Conservation (phyloP, 208 protist species). For the Balamuthia mandrillaris region DNA sequence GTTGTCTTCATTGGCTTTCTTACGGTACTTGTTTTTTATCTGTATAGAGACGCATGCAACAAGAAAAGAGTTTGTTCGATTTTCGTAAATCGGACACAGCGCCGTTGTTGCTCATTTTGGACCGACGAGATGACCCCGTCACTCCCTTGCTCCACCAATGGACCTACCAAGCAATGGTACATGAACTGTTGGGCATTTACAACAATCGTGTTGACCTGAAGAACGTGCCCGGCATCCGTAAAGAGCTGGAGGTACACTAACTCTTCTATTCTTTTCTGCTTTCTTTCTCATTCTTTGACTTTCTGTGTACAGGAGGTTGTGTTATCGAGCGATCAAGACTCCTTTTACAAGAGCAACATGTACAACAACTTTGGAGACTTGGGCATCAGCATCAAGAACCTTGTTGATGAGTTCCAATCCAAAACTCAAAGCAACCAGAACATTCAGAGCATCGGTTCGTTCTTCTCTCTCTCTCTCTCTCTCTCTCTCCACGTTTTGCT, state of each 20-base stretch:
- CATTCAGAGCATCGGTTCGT: conserved; percentile 70
- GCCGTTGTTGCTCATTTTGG: conserved; percentile 75
- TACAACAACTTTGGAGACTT: conserved; percentile 96
- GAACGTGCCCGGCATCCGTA: background rate
- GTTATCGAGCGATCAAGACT: conserved; percentile 80
- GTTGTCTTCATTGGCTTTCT: background rate
- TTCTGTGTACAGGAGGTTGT: conserved; percentile 65
- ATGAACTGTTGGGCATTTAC: conserved; percentile 90
- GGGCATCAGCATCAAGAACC: conserved; percentile 85
- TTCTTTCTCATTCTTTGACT: conserved; percentile 42
- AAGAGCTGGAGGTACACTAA: background rate
- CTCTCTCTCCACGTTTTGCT: background rate
- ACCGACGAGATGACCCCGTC: conserved; percentile 84
- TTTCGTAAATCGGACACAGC: conserved; percentile 36
- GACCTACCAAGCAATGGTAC: conserved; percentile 99
- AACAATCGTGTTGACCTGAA: conserved; percentile 82
- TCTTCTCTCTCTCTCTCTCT: background rate
- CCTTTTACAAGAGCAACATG: conserved; percentile 91
- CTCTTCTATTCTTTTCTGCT: background rate
- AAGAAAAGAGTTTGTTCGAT: conserved; percentile 42
- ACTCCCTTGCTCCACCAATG: conserved; percentile 95
- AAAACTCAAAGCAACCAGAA: conserved; percentile 70
- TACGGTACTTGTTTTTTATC: background rate
- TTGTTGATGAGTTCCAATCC: conserved; percentile 87
- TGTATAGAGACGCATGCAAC: background rate